These are phyloP conservation scores for Fusarium transvaalense DNA, from an alignment of 2,329 filamentous ascomycete species.

Conservation along the genomic window DNA sequence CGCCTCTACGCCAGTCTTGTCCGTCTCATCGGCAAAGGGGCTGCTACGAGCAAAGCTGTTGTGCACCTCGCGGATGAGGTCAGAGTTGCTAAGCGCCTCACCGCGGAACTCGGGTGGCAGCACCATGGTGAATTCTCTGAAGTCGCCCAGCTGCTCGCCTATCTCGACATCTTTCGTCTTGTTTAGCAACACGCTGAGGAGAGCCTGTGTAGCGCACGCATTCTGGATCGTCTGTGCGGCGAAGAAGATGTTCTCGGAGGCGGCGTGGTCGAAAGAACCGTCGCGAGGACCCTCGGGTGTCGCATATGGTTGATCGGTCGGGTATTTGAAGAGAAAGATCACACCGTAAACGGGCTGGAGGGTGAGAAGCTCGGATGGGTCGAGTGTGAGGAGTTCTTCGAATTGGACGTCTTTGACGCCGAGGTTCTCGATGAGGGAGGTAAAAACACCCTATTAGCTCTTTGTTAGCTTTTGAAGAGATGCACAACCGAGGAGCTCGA, in stretches of 20 bases:
- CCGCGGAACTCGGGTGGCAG: conserved; percentile 80
- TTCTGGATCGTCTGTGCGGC: conserved; percentile 98
- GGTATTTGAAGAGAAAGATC: conserved; percentile 99
- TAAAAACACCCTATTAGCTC: conserved; percentile 84
- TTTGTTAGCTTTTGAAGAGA: conserved; percentile 6
- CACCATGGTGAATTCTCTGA: conserved; percentile 88
- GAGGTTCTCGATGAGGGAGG: conserved; percentile 90
- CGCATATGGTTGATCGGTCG: conserved; percentile 74
- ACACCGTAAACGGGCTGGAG: conserved; percentile 90
- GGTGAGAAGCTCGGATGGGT: conserved; percentile 77
- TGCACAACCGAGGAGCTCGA: conserved; percentile 35
- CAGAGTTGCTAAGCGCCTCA: conserved; percentile 71
- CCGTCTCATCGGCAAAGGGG: conserved; percentile 93
- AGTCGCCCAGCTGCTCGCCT: conserved; percentile 77
- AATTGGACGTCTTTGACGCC: conserved; percentile 96
- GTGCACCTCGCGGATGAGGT: conserved; percentile 82
- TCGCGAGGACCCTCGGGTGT: conserved; percentile 76
- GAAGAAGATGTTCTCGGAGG: conserved; percentile 87
- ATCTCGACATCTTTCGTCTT: conserved; percentile 78
- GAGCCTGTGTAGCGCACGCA: conserved; percentile 95
- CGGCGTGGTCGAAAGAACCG: conserved; percentile 82
- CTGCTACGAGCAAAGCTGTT: conserved; percentile 91
- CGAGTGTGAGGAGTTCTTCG: conserved; percentile 92
- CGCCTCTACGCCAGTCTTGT: conserved; percentile 68
- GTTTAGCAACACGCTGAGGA: conserved; percentile 92